Conservation (phyloP, 257 asterid genomes). For the Nicotiana tabacum region DNA sequence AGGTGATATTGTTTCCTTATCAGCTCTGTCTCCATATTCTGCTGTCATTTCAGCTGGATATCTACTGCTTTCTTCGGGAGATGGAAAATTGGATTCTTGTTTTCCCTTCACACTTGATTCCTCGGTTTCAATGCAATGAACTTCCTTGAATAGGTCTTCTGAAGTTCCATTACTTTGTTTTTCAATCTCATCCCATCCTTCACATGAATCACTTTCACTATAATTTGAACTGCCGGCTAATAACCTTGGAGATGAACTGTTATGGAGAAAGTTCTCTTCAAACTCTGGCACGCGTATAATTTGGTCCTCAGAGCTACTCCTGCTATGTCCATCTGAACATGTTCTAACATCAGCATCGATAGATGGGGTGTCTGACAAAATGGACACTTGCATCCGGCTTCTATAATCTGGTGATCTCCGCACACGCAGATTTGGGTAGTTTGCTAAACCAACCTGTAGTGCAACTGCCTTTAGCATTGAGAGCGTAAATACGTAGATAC, state of each 20-base stretch:
- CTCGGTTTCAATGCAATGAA: slow-evolving; percentile 66
- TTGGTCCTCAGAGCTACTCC: slow-evolving; percentile 61
- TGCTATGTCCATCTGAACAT: slow-evolving; percentile 56
- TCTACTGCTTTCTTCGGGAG: slow-evolving; percentile 25
- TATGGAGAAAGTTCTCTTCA: slow-evolving; percentile 33
- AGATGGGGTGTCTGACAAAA: slow-evolving; percentile 39
- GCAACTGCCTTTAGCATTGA: slow-evolving; percentile 10
- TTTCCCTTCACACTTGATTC: slow-evolving; percentile 30
- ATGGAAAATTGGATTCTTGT: slow-evolving; percentile 18
- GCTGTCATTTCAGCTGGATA: slow-evolving; percentile 17
- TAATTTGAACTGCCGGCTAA: slow-evolving; percentile 37
- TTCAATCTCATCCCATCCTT: slow-evolving; percentile 78
- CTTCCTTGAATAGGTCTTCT: slow-evolving; percentile 79
- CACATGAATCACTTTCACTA: slow-evolving; percentile 56
- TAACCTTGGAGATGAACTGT: slow-evolving; percentile 37
- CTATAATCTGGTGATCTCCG: slow-evolving; percentile 41
- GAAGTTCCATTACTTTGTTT: slow-evolving; percentile 56
- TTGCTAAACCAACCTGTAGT: slow-evolving; percentile 54
- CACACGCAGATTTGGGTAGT: slow-evolving; percentile 64
- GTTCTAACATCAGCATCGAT: slow-evolving; percentile 35
- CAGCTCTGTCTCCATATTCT: slow-evolving; percentile 11
- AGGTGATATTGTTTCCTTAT: slow-evolving; percentile 20
- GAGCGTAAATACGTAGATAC: not conserved
- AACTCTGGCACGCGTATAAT: slow-evolving; percentile 48
- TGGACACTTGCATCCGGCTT: slow-evolving; percentile 24